phyloP scores from a whole-genome alignment of 495 filamentous ascomycete species.

The Amniculicola lignicola region DNA sequence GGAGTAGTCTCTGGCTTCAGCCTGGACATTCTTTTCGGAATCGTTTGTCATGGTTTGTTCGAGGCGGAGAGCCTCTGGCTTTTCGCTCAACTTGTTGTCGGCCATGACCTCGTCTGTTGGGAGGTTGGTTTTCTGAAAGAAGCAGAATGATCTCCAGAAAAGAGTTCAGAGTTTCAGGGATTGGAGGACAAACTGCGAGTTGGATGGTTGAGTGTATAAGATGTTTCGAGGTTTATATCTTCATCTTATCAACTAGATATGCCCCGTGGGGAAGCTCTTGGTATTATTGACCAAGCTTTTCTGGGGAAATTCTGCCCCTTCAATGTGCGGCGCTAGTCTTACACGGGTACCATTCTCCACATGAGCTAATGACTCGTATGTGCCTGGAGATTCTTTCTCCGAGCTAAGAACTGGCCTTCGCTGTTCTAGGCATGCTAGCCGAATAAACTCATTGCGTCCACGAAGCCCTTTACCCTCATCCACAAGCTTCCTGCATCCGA shows the following conservation, averaged over 20 bases:
- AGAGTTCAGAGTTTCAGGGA: background rate
- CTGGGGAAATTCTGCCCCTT: too few species aligned
- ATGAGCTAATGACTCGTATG: too few species aligned
- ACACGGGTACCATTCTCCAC: too few species aligned
- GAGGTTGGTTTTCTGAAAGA: background rate
- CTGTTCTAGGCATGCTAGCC: too few species aligned
- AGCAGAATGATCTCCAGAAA: background rate
- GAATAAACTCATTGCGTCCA: too few species aligned
- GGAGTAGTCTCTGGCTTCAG: constrained; percentile 3
- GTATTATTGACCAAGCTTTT: background rate
- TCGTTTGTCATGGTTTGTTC: background rate
- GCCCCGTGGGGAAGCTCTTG: background rate
- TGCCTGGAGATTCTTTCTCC: too few species aligned
- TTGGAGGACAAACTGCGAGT: background rate
- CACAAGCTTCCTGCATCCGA: too few species aligned
- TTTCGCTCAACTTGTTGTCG: constrained; percentile 1
- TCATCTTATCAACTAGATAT: background rate
- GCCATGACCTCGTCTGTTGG: too few species aligned
- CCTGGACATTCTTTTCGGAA: background rate
- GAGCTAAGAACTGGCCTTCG: too few species aligned
- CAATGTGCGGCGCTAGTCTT: too few species aligned
- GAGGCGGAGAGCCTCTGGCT: background rate
- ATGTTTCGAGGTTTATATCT: background rate
- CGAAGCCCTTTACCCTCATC: too few species aligned
- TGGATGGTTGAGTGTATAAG: background rate